phyloP scores from a whole-genome alignment of 2,329 filamentous ascomycete species.

The Ascochyta pisi region DNA sequence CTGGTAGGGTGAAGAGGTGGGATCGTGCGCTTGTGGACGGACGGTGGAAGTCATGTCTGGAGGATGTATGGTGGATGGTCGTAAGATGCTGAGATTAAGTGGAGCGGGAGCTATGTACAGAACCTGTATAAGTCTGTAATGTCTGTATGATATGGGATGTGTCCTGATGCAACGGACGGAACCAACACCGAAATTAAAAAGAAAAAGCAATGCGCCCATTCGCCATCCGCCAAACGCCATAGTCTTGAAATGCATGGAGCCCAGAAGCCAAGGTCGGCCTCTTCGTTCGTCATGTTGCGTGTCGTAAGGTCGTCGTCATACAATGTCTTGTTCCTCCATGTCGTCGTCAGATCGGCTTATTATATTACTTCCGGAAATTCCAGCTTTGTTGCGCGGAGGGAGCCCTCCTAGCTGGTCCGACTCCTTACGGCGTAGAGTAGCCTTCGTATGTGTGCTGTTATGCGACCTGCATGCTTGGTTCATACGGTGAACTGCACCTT shows the following conservation, averaged over 20 bases:
- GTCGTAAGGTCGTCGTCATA: slow-evolving; percentile 34
- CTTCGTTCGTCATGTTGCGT: slow-evolving; percentile 3
- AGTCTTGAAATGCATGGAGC: slow-evolving; percentile 13
- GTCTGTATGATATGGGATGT: slow-evolving; percentile 21
- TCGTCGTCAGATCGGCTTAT: slow-evolving; percentile 4
- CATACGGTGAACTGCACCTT: slow-evolving; percentile 45
- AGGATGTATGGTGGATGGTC: neutral
- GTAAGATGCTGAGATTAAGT: slow-evolving; percentile 5
- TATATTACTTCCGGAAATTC: neutral
- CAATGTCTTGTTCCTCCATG: slow-evolving; percentile 2
- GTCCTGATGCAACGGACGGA: slow-evolving; percentile 2
- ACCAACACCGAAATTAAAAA: neutral
- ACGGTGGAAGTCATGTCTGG: neutral
- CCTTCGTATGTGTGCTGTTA: no score
- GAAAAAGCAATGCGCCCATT: neutral
- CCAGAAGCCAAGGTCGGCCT: slow-evolving; percentile 2
- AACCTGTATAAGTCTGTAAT: slow-evolving; percentile 26
- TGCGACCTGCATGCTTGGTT: neutral
- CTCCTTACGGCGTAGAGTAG: no score
- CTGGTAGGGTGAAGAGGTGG: slow-evolving; percentile 31
- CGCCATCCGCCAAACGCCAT: slow-evolving; percentile 6
- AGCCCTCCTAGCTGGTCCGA: no score
- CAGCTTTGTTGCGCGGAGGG: no score
- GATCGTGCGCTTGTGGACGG: neutral
- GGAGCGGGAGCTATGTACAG: slow-evolving; percentile 20